Base-by-base conservation (phyloP, 306 rosid species). In the Astragalus membranaceus region DNA sequence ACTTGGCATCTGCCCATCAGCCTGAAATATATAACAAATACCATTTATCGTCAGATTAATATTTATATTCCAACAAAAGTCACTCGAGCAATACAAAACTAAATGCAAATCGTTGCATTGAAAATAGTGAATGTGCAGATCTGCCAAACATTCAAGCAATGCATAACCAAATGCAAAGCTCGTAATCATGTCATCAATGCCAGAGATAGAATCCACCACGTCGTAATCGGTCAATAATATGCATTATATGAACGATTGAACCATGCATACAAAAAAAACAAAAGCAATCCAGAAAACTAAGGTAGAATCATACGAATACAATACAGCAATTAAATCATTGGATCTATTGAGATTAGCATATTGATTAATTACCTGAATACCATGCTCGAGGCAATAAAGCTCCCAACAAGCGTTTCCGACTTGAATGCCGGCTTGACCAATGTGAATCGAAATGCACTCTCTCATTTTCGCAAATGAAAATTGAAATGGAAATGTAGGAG, bases 1-100 rank as follows among this genome's bases (percentile, higher is more conserved):
- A 42, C 96, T 79, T 0, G 89, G 89, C 96, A 89, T 89, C 78
- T 85, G 87, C n/a, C 96, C 96, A 87, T 89, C 91, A 56, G 91
- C 80, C 93, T 87, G 75, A 29, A 20, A n/a, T n/a, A n/a, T n/a
- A n/a, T n/a, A n/a, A n/a, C n/a, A n/a, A n/a, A n/a, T n/a, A n/a
- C n/a, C n/a, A n/a, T n/a, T n/a, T n/a, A n/a, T n/a, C n/a, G n/a
- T n/a, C n/a, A n/a, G n/a, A n/a, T n/a, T n/a, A n/a, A n/a, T n/a
- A n/a, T n/a, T n/a, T n/a, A n/a, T n/a, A n/a, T n/a, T n/a, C n/a
- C n/a, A n/a, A n/a, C n/a, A n/a, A n/a, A n/a, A n/a, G n/a, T 35
- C 43, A 33, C 14, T 47, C 15, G 5, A 65, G 30, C 30, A 26
- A 17, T 0, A 8, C 3, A 10, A 11, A 36, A 36, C 9, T 0